phyloP scores from a whole-genome alignment of 2,329 filamentous ascomycete genomes.

The Pseudogymnoascus destructans region DNA sequence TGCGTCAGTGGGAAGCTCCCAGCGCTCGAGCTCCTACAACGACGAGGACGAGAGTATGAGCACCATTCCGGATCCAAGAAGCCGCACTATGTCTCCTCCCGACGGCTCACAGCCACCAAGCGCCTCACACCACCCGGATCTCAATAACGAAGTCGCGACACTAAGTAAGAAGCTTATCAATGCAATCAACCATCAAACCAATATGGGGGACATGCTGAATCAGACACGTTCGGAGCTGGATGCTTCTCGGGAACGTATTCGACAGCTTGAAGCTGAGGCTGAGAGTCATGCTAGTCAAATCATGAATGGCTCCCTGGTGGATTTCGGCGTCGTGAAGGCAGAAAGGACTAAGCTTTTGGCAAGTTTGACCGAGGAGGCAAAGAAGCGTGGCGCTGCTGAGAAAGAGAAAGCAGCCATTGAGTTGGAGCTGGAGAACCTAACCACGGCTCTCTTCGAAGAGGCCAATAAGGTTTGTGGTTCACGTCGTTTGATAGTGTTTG shows the following conservation, averaged over 20 bases:
- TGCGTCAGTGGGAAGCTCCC: background rate
- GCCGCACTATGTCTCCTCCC: constrained; percentile 36
- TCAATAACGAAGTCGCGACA: constrained; percentile 66
- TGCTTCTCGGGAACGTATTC: constrained; percentile 51
- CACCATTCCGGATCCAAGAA: constrained; percentile 54
- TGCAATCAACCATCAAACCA: constrained; percentile 92
- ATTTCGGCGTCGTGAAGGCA: constrained; percentile 59
- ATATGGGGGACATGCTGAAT: constrained; percentile 75
- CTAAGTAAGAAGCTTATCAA: constrained; percentile 93
- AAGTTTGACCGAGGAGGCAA: constrained; percentile 51
- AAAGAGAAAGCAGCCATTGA: constrained; percentile 82
- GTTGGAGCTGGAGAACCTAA: constrained; percentile 79
- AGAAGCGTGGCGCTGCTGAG: constrained; percentile 50
- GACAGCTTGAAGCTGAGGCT: constrained; percentile 46
- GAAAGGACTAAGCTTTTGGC: constrained; percentile 49
- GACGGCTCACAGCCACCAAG: constrained; percentile 25
- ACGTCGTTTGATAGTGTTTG: constrained; percentile 60
- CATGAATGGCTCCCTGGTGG: constrained; percentile 61
- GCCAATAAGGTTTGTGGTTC: constrained; percentile 58
- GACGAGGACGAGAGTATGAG: constrained; percentile 50
- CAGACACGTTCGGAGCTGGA: constrained; percentile 76
- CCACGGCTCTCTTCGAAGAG: constrained; percentile 90
- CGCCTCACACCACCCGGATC: constrained; percentile 38
- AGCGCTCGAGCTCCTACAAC: constrained; percentile 21
- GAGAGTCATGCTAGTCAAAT: constrained; percentile 59